These are phyloP conservation scores for Quercus lobata DNA, from an alignment of 331 rosid genomes.

Conservation along the genomic window DNA sequence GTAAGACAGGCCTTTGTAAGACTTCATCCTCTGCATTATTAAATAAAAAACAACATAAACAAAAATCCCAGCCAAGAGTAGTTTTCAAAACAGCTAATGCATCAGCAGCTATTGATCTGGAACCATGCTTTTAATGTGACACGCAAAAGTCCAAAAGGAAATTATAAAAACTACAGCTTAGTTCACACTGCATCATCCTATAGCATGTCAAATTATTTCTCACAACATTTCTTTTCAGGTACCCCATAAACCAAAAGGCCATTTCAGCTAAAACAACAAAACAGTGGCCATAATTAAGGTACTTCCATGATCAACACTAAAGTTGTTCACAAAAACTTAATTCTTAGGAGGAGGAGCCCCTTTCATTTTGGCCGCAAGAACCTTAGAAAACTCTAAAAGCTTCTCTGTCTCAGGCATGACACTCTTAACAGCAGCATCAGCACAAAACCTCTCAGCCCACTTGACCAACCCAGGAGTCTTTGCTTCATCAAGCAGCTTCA, in stretches of 20 bases:
- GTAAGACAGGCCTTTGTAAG: no score
- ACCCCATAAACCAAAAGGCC: background rate
- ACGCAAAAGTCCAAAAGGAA: no score
- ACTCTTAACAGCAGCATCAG: conserved; percentile 46
- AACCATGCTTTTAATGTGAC: background rate
- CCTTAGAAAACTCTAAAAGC: conserved; percentile 46
- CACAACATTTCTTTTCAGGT: background rate
- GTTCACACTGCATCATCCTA: background rate
- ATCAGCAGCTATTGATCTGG: no score
- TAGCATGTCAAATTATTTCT: background rate
- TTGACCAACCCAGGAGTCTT: conserved; percentile 37
- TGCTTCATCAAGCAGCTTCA: conserved; percentile 36
- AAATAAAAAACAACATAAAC: no score
- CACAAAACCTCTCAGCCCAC: conserved; percentile 46
- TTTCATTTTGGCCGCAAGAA: conserved; percentile 9
- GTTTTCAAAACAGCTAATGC: no score
- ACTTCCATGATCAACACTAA: background rate
- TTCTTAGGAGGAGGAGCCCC: conserved; percentile 12
- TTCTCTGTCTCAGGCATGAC: conserved; percentile 46
- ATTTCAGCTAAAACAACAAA: background rate
- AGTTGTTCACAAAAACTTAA: background rate
- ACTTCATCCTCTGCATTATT: no score
- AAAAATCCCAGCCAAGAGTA: no score
- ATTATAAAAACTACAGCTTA: background rate
- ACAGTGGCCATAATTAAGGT: background rate